phyloP scores from a whole-genome alignment of 23 red algal species.

The Cyanidioschyzon merolae region DNA sequence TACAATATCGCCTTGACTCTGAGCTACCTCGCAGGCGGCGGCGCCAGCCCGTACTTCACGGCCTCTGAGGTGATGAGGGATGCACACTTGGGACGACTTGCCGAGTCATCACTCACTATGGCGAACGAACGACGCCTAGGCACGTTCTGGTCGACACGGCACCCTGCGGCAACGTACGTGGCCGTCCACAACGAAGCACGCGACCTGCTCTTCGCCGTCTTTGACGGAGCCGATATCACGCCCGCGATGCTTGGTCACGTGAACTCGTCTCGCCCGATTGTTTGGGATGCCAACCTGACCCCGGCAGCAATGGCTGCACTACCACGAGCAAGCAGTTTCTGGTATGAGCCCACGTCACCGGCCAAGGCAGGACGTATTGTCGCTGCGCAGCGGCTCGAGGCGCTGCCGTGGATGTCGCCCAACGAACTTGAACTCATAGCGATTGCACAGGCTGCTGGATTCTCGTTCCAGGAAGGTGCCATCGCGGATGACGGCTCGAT shows the following conservation, averaged over 20 bases:
- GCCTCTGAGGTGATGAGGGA: constrained; percentile 33
- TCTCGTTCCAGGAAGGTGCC: background rate
- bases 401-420: constrained; percentile 39
- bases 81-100: constrained; percentile 19
- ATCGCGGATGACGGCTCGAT: background rate
- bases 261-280: background rate
- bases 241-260: background rate
- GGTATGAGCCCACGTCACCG: constrained; percentile 43
- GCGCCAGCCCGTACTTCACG: constrained; percentile 13
- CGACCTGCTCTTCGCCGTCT: background rate
- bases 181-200: constrained; percentile 37
- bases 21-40: background rate
- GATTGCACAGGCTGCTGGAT: constrained; percentile 18
- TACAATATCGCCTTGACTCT: constrained; percentile 41
- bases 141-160: background rate
- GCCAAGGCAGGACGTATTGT: constrained; percentile 33
- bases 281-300: background rate
- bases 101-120: background rate
- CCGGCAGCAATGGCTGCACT: background rate
- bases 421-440: constrained; percentile 33
- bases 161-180: constrained; percentile 17
- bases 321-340: constrained; percentile 1
- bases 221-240: background rate
- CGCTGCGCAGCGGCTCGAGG: constrained; percentile 8
- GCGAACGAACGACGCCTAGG: constrained; percentile 2